These are phyloP conservation scores for Maudiozyma turicensis DNA, from an alignment of 805 yeast species.

Conservation along the genomic window DNA sequence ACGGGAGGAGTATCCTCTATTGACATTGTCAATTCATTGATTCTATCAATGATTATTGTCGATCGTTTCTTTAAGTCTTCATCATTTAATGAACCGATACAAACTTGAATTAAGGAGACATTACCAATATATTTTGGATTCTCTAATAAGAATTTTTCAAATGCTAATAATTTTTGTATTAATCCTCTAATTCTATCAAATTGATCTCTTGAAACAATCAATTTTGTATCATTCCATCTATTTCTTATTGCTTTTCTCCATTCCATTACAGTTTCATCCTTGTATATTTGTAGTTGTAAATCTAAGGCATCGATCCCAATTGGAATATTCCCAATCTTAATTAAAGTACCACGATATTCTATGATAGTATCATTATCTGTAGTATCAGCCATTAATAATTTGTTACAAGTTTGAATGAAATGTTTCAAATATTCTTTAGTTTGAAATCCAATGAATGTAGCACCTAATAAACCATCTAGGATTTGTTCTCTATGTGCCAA, in stretches of 20 bases:
- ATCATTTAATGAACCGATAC: slow-evolving; percentile 50
- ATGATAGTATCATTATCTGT: slow-evolving; percentile 39
- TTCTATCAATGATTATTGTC: slow-evolving; percentile 68
- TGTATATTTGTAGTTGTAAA: slow-evolving; percentile 39
- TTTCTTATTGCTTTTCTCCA: slow-evolving; percentile 68
- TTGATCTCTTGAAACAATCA: slow-evolving; percentile 84
- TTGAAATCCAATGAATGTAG: slow-evolving; percentile 82
- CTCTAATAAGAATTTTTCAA: slow-evolving; percentile 61
- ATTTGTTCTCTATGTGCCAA: slow-evolving; percentile 76
- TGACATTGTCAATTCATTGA: slow-evolving; percentile 64
- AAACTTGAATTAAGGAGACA: slow-evolving; percentile 75
- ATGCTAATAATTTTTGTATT: slow-evolving; percentile 77
- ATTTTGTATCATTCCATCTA: slow-evolving; percentile 59
- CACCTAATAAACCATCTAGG: slow-evolving; percentile 77
- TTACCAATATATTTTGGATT: slow-evolving; percentile 63
- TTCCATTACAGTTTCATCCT: slow-evolving; percentile 40
- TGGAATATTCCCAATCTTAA: slow-evolving; percentile 50
- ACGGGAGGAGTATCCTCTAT: slow-evolving; percentile 76
- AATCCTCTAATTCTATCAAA: slow-evolving; percentile 81
- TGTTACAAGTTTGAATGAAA: slow-evolving; percentile 81
- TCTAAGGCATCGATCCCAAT: slow-evolving; percentile 74
- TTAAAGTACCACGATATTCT: slow-evolving; percentile 46
- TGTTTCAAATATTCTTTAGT: slow-evolving; percentile 89
- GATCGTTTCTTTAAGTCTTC: slow-evolving; percentile 62
- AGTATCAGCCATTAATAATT: slow-evolving; percentile 75